Evolutionary conservation across 2,329 filamentous ascomycete genomes (phyloP).

Genomic region (Elsinoe perseae): DNA sequence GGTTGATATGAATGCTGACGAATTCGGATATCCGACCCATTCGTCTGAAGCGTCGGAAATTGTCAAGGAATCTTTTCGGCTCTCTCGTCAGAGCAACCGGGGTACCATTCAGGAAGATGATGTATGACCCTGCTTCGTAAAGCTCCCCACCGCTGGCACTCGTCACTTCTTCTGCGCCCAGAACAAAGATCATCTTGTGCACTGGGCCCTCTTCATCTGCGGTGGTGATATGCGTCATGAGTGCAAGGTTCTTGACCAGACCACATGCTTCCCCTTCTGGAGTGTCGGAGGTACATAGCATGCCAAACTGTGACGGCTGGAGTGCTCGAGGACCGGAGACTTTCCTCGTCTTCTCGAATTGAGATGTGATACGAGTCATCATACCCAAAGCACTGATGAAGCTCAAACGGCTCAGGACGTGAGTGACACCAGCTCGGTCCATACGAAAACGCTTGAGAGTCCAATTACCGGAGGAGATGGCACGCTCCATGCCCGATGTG

Average conservation of each 20-base stretch:
- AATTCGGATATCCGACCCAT: slow-evolving; percentile 92
- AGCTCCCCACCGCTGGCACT: slow-evolving; percentile 78
- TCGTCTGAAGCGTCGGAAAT: slow-evolving; percentile 78
- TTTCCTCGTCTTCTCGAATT: slow-evolving; percentile 98
- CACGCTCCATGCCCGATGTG: slow-evolving; percentile 85
- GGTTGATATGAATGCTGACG: slow-evolving; percentile 92
- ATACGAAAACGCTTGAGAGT: slow-evolving; percentile 96
- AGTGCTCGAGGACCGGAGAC: slow-evolving; percentile 91
- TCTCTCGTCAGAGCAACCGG: slow-evolving; percentile 79
- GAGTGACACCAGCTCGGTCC: slow-evolving; percentile 93
- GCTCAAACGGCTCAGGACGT: slow-evolving; percentile 88
- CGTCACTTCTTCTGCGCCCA: slow-evolving; percentile 77
- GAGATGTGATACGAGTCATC: slow-evolving; percentile 98
- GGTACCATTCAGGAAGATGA: slow-evolving; percentile 93
- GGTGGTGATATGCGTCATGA: slow-evolving; percentile 99
- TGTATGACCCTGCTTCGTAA: slow-evolving; percentile 73
- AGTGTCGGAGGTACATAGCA: slow-evolving; percentile 95
- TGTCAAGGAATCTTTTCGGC: slow-evolving; percentile 76
- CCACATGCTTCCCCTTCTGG: slow-evolving; percentile 98
- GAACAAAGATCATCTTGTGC: slow-evolving; percentile 72
- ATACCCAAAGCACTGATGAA: slow-evolving; percentile 96
- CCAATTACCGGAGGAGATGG: slow-evolving; percentile 97
- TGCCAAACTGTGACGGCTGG: slow-evolving; percentile 95
- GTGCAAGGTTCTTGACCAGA: slow-evolving; percentile 91
- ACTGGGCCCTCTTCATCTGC: slow-evolving; percentile 91